Evolutionary conservation across 257 asterid genomes (phyloP).

Genomic region (Solanum pinnatisectum): DNA sequence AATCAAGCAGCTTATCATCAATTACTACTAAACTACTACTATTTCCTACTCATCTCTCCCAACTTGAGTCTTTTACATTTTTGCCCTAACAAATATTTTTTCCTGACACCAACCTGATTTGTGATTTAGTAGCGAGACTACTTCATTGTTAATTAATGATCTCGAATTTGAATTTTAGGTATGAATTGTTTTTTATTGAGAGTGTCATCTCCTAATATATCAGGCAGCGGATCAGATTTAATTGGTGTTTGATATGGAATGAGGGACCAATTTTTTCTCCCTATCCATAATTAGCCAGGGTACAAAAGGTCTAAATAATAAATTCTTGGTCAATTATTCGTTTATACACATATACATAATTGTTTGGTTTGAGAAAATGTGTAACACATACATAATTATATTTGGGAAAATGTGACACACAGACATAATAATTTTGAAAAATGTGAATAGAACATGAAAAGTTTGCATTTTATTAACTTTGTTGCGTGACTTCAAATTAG

Average conservation of each 20-base stretch:
- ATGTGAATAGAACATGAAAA: neutral
- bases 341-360: neutral
- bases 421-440: neutral
- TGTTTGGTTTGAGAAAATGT: neutral
- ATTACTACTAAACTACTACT: neutral
- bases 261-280: neutral
- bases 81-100: neutral
- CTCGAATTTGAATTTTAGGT: fast-evolving
- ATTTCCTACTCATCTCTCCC: neutral
- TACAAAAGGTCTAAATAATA: neutral
- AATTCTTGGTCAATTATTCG: neutral
- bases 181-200: too few species aligned
- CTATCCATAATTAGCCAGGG: neutral
- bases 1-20: slow-evolving; percentile 4
- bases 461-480: neutral
- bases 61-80: neutral
- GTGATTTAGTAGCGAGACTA: too few species aligned
- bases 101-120: too few species aligned
- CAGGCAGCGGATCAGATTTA: too few species aligned
- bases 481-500: neutral
- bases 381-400: neutral
- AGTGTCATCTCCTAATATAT: too few species aligned
- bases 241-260: neutral
- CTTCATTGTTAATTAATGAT: too few species aligned
- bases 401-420: neutral